Percentiles rank a stretch among this genome's conserved stretches.
Evolutionary conservation across 2,329 filamentous ascomycete genomes (phyloP).

Genomic region (Metarhizium sp.): DNA sequence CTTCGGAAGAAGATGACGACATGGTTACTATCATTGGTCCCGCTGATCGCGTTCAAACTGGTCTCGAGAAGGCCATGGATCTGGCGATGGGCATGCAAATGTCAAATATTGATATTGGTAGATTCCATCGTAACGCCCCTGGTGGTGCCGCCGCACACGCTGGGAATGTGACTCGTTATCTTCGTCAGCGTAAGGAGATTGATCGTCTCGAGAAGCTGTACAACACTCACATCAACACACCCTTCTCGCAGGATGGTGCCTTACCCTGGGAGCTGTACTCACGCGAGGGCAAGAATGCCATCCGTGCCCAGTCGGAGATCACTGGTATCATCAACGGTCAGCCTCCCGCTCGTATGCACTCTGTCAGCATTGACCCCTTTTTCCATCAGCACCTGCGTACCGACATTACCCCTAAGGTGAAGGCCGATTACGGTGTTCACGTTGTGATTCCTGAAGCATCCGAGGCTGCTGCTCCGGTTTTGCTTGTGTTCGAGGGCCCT

Average conservation of each 20-base stretch:
- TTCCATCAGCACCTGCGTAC: constrained; percentile 65
- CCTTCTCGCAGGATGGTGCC: constrained; percentile 57
- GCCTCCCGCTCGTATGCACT: constrained; percentile 61
- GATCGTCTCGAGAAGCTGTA: constrained; percentile 72
- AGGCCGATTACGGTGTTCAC: constrained; percentile 62
- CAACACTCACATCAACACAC: constrained; percentile 79
- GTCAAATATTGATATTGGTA: constrained; percentile 72
- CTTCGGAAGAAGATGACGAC: constrained; percentile 68
- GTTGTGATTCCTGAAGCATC: constrained; percentile 58
- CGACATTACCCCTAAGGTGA: constrained; percentile 53
- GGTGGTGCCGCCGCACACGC: constrained; percentile 70
- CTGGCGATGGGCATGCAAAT: constrained; percentile 81
- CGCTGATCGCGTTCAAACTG: constrained; percentile 60
- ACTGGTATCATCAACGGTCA: constrained; percentile 64
- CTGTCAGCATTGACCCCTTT: constrained; percentile 64
- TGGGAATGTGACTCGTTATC: constrained; percentile 77
- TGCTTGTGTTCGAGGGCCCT: constrained; percentile 69
- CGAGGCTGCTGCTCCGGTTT: constrained; percentile 50
- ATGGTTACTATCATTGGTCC: constrained; percentile 79
- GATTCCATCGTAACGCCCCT: constrained; percentile 66
- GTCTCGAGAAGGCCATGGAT: constrained; percentile 77
- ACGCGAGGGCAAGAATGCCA: constrained; percentile 72
- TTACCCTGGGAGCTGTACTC: constrained; percentile 85
- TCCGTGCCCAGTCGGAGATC: constrained; percentile 67
- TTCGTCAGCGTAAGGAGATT: constrained; percentile 73